phyloP scores from a whole-genome alignment of 2,329 filamentous ascomycete genomes.

The Acrodontium crateriforme region DNA sequence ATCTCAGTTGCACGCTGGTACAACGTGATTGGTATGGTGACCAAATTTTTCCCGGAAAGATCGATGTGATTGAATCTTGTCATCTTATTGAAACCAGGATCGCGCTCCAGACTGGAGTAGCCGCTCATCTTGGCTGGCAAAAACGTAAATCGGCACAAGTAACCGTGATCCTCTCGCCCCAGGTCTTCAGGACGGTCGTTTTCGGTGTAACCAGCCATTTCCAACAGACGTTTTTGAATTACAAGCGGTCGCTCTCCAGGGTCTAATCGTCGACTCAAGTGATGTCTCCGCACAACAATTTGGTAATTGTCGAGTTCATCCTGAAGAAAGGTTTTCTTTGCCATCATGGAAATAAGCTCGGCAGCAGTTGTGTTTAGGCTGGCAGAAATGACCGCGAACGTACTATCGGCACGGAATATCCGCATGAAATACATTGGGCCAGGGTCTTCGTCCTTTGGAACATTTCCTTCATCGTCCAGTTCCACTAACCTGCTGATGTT shows the following conservation, averaged over 20 bases:
- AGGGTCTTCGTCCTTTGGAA: constrained; percentile 57
- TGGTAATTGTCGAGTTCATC: constrained; percentile 90
- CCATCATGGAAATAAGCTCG: constrained; percentile 78
- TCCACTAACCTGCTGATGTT: constrained; percentile 44
- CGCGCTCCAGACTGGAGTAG: constrained; percentile 54
- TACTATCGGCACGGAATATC: constrained; percentile 85
- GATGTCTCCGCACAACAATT: constrained; percentile 87
- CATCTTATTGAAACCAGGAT: constrained; percentile 66
- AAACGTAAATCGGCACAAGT: constrained; percentile 91
- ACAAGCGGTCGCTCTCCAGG: constrained; percentile 69
- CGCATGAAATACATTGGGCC: constrained; percentile 76
- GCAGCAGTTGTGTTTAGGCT: constrained; percentile 69
- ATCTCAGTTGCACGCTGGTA: constrained; percentile 89
- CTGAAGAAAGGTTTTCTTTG: constrained; percentile 85
- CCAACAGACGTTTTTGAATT: constrained; percentile 80
- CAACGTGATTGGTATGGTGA: constrained; percentile 87
- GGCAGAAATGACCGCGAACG: constrained; percentile 84
- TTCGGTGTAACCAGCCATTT: constrained; percentile 83
- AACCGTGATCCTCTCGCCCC: constrained; percentile 92
- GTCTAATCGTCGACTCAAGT: constrained; percentile 68
- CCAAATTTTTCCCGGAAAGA: constrained; percentile 73
- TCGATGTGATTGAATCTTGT: constrained; percentile 93
- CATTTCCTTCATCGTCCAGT: constrained; percentile 52
- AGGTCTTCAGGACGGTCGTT: constrained; percentile 83
- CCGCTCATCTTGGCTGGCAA: constrained; percentile 78